Evolutionary conservation across 2,329 filamentous ascomycete species (phyloP).

Genomic region (Conoideocrella luteorostrata): DNA sequence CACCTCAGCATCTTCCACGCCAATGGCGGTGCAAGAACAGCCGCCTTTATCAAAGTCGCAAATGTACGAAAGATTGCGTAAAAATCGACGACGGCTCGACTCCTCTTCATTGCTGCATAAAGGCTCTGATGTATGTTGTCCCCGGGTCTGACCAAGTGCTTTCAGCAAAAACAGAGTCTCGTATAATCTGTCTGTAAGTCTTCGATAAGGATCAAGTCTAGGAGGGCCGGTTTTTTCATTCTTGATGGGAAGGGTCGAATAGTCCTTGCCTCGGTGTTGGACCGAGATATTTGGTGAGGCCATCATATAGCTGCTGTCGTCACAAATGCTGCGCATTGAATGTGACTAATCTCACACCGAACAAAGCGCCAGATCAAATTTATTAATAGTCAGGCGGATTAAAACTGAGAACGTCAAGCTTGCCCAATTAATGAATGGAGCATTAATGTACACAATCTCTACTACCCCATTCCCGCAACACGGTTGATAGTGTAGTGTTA

Average conservation of each 20-base stretch:
- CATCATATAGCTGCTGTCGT: background rate
- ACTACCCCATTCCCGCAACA: no score
- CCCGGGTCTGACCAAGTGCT: constrained; percentile 1
- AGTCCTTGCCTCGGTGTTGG: background rate
- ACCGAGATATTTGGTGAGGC: background rate
- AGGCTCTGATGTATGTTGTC: background rate
- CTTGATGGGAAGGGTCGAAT: background rate
- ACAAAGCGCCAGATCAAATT: no score
- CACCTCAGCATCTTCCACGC: constrained; percentile 26
- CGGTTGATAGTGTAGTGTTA: no score
- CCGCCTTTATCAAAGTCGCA: constrained; percentile 42
- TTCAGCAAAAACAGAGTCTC: background rate
- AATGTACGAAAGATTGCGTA: constrained; percentile 35
- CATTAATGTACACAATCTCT: no score
- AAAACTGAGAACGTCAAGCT: no score
- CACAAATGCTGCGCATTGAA: no score
- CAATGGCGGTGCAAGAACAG: constrained; percentile 37
- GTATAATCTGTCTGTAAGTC: constrained; percentile 1
- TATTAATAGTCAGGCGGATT: no score
- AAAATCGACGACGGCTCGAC: constrained; percentile 20
- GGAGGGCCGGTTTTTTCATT: background rate
- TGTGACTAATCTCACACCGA: no score
- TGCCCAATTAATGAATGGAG: no score
- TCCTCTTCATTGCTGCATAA: background rate
- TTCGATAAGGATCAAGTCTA: background rate